A percentile compares a stretch with the other conserved stretches of the same genome.
Conservation (phyloP, 306 rosid species). For the Inga leiocalycina region DNA sequence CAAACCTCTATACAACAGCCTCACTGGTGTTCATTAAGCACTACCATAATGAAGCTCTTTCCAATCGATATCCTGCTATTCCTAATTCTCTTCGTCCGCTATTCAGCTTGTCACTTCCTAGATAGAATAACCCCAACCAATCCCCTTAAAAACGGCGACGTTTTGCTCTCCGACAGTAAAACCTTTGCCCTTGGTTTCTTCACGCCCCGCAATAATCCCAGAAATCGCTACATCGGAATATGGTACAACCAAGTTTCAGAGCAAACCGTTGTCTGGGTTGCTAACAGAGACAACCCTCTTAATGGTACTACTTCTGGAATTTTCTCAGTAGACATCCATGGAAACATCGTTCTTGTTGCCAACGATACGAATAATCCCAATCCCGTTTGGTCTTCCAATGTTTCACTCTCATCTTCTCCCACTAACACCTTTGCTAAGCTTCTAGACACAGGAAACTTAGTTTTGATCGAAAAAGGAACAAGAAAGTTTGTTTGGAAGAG, state of each 20-base stretch:
- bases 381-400: conserved; percentile 33
- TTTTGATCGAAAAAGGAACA: not conserved
- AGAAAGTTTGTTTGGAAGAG: not conserved
- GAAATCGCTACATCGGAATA: conserved; percentile 48
- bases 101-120: not conserved
- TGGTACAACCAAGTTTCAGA: conserved; percentile 55
- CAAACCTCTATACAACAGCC: no score
- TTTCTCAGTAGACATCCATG: conserved; percentile 34
- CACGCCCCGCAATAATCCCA: conserved; percentile 45
- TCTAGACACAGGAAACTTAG: not conserved
- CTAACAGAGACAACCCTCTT: conserved; percentile 51
- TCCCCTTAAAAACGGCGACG: not conserved
- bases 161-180: not conserved
- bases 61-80: not conserved
- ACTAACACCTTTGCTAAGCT: not conserved
- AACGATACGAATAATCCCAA: not conserved
- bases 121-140: not conserved
- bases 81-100: not conserved
- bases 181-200: conserved; percentile 50
- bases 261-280: conserved; percentile 70
- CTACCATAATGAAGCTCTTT: not conserved
- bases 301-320: conserved; percentile 34
- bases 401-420: not conserved
- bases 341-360: conserved; percentile 47
- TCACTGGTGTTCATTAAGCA: no score